Conservation (phyloP, 2,329 filamentous ascomycete genomes). For the Fusarium irregulare region DNA sequence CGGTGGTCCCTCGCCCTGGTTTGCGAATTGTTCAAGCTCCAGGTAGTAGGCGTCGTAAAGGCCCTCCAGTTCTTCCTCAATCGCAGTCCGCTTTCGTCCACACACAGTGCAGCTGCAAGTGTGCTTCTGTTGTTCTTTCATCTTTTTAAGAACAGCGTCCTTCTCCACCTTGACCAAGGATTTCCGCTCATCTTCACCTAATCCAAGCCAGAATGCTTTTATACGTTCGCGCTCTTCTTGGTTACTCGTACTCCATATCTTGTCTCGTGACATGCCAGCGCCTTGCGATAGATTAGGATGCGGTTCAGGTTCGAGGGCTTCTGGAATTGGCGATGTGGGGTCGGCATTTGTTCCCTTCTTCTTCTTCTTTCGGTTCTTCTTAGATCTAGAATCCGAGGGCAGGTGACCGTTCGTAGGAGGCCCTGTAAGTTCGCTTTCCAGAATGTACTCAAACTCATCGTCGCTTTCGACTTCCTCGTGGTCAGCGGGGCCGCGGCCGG, state of each 20-base stretch:
- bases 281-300: slow-evolving; percentile 49
- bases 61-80: slow-evolving; percentile 97
- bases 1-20: slow-evolving; percentile 77
- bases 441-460: slow-evolving; percentile 61
- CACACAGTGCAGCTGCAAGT: slow-evolving; percentile 98
- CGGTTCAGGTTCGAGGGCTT: slow-evolving; percentile 32
- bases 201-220: slow-evolving; percentile 96
- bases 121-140: slow-evolving; percentile 99
- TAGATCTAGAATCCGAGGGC: slow-evolving; percentile 55
- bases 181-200: slow-evolving; percentile 94
- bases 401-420: slow-evolving; percentile 48
- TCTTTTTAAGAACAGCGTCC: slow-evolving; percentile 96
- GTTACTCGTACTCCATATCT: slow-evolving; percentile 97
- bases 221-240: slow-evolving; percentile 96
- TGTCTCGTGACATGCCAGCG: slow-evolving; percentile 74
- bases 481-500: slow-evolving; percentile 49
- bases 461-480: slow-evolving; percentile 68
- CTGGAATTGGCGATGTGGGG: slow-evolving; percentile 34
- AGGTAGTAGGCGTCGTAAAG: slow-evolving; percentile 99
- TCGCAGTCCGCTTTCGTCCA: slow-evolving; percentile 93
- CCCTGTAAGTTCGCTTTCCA: slow-evolving; percentile 50
- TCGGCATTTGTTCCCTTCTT: slow-evolving; percentile 58
- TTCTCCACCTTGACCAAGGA: slow-evolving; percentile 98
- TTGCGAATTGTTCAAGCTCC: slow-evolving; percentile 96
- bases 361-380: slow-evolving; percentile 78